A percentile compares a stretch with the other conserved stretches of the same genome.
Conservation (phyloP, 352 stramenopile species). For the Phytophthora rubi region DNA sequence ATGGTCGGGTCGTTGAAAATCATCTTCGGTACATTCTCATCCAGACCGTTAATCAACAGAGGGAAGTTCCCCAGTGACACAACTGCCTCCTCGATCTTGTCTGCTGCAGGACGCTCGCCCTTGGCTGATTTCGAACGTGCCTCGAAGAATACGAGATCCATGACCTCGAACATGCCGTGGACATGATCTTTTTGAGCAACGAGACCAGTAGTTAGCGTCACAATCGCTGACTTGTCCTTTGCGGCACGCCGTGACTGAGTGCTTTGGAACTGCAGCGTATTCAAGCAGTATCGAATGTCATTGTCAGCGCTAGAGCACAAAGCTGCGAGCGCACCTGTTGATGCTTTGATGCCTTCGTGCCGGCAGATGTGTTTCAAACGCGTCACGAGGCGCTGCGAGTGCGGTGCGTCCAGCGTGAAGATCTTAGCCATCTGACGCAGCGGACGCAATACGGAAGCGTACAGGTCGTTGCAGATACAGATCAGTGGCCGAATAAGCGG, state of each 20-base stretch:
- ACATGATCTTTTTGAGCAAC: conserved; percentile 69
- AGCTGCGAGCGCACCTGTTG: conserved; percentile 67
- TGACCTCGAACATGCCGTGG: conserved; percentile 66
- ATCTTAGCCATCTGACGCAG: conserved; percentile 94
- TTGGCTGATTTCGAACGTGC: conserved; percentile 57
- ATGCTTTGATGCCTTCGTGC: conserved; percentile 86
- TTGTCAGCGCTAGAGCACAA: conserved; percentile 74
- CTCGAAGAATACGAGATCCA: conserved; percentile 82
- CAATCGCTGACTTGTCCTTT: conserved; percentile 10
- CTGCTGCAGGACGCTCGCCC: conserved; percentile 31
- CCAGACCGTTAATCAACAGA: conserved; percentile 84
- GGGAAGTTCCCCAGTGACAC: conserved; percentile 79
- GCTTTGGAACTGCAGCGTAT: conserved; percentile 96
- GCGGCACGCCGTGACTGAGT: conserved; percentile 39
- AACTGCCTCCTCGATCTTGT: conserved; percentile 74
- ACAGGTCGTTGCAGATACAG: conserved; percentile 99
- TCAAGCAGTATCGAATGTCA: conserved; percentile 96
- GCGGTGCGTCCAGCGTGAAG: conserved; percentile 91
- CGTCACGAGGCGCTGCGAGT: conserved; percentile 88
- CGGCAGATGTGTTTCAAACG: conserved; percentile 93
- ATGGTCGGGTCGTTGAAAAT: conserved; percentile 92
- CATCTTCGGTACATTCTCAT: conserved; percentile 90
- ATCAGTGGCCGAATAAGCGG: conserved; percentile 95
- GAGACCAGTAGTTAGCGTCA: conserved; percentile 42
- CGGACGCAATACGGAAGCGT: conserved; percentile 94